phyloP scores from a whole-genome alignment of 768 basidiomycete genomes.

The Pleurotus salmoneostramineus region DNA sequence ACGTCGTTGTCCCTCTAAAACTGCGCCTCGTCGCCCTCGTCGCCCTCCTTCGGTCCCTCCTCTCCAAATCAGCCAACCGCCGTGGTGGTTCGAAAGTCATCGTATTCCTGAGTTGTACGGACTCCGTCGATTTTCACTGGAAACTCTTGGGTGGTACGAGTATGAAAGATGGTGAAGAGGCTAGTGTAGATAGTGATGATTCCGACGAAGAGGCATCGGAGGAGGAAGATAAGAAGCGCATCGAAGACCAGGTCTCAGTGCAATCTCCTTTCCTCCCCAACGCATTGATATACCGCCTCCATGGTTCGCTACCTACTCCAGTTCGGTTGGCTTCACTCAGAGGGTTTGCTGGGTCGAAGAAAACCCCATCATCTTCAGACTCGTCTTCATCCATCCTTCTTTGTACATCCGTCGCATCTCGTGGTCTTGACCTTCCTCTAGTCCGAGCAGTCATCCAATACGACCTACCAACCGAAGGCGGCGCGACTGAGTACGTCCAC shows the following conservation, averaged over 20 bases:
- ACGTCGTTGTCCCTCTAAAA: conserved; percentile 86
- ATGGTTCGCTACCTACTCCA: conserved; percentile 84
- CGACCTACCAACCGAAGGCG: conserved; percentile 96
- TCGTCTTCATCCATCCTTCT: conserved; percentile 69
- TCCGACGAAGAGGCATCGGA: conserved; percentile 16
- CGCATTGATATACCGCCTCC: conserved; percentile 81
- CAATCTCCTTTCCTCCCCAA: conserved; percentile 77
- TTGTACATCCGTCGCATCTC: conserved; percentile 97
- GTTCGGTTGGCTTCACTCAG: conserved; percentile 81
- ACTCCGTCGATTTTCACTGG: conserved; percentile 98
- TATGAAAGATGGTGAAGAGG: conserved; percentile 45
- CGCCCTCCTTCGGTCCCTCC: conserved; percentile 78
- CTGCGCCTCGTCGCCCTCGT: conserved; percentile 90
- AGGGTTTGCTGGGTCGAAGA: conserved; percentile 59
- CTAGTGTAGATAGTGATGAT: conserved; percentile 21
- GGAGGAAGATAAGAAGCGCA: neutral
- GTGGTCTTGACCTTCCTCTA: conserved; percentile 93
- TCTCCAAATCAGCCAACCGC: conserved; percentile 47
- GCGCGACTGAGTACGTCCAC: conserved; percentile 94
- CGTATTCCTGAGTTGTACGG: conserved; percentile 95
- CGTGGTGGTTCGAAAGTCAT: conserved; percentile 71
- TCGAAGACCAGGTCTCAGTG: conserved; percentile 42
- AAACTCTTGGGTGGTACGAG: conserved; percentile 66
- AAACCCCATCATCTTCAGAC: conserved; percentile 16
- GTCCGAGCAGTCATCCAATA: conserved; percentile 94